Evolutionary conservation across 1,139 yeast genomes (phyloP).

Genomic region (Kodamaea fungicola): DNA sequence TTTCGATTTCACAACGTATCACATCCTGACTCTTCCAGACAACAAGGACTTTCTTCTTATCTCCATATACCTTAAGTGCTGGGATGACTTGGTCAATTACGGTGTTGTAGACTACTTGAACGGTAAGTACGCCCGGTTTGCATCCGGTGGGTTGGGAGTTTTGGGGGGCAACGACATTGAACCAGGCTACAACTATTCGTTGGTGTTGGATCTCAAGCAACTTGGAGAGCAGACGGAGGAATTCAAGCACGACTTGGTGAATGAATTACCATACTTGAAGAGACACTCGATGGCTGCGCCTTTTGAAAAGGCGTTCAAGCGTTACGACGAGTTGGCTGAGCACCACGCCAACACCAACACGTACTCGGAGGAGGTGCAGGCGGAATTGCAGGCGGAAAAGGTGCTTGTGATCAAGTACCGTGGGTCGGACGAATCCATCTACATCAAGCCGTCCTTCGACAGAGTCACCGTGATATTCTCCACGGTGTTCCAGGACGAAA

Average conservation of each 20-base stretch:
- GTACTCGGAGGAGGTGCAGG: constrained; percentile 51
- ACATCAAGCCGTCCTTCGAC: constrained; percentile 88
- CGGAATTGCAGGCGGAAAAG: constrained; percentile 46
- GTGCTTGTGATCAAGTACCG: constrained; percentile 82
- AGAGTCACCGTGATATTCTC: constrained; percentile 96
- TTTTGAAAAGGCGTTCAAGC: constrained; percentile 76
- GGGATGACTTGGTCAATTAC: constrained; percentile 65
- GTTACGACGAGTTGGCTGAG: constrained; percentile 69
- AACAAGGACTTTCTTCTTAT: constrained; percentile 61
- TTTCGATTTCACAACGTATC: constrained; percentile 93
- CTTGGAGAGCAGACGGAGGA: constrained; percentile 43
- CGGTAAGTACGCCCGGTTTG: constrained; percentile 34
- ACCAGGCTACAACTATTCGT: constrained; percentile 77
- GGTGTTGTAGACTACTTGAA: constrained; percentile 53
- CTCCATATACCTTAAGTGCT: constrained; percentile 73
- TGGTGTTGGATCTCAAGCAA: constrained; percentile 59
- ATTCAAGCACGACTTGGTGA: constrained; percentile 48
- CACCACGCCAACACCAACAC: constrained; percentile 46
- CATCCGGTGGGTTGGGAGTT: constrained; percentile 24
- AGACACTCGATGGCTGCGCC: constrained; percentile 92
- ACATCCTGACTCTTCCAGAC: constrained; percentile 75
- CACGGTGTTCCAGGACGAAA: constrained; percentile 92
- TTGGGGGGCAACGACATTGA: constrained; percentile 44
- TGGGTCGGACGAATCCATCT: constrained; percentile 82
- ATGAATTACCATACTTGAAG: constrained; percentile 69